These are phyloP conservation scores for Pezicula radicicola DNA, from an alignment of 2,329 filamentous ascomycete genomes.

Conservation along the genomic window DNA sequence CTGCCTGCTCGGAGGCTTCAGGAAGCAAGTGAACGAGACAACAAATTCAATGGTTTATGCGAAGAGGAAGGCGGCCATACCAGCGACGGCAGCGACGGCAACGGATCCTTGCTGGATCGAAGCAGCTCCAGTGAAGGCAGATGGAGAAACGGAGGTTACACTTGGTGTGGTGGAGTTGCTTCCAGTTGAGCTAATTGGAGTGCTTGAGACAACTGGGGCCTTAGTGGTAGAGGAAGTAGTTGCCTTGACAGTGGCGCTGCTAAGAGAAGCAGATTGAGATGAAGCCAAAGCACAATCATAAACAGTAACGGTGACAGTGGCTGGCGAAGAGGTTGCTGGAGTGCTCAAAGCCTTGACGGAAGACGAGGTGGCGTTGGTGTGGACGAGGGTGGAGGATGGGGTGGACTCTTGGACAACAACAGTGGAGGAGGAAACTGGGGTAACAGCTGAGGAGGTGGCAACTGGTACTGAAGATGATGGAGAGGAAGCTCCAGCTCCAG, in stretches of 20 bases:
- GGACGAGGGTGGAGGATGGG: constrained; percentile 21
- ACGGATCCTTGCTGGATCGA: constrained; percentile 26
- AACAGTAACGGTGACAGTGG: constrained; percentile 20
- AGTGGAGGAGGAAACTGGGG: background rate
- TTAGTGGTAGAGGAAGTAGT: constrained; percentile 20
- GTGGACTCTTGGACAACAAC: constrained; percentile 2
- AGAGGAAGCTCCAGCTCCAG: background rate
- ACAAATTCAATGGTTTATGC: constrained; percentile 22
- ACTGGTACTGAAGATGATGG: background rate
- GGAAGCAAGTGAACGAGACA: constrained; percentile 14
- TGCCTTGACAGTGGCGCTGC: constrained; percentile 11
- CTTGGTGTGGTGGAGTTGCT: constrained; percentile 14
- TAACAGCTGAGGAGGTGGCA: background rate
- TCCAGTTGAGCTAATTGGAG: constrained; percentile 11
- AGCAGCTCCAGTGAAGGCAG: constrained; percentile 22
- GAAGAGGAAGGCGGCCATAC: constrained; percentile 27
- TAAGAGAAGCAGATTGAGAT: constrained; percentile 15
- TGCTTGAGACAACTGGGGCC: constrained; percentile 18
- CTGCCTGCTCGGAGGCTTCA: constrained; percentile 14
- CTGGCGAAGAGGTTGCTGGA: constrained; percentile 20
- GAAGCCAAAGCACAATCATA: constrained; percentile 11
- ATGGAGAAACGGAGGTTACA: constrained; percentile 10
- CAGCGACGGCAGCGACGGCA: constrained; percentile 25
- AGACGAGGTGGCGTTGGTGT: constrained; percentile 26
- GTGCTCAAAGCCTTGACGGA: constrained; percentile 17